Evolutionary conservation across 495 filamentous ascomycete species (phyloP).

Genomic region (Trichoderma virens): DNA sequence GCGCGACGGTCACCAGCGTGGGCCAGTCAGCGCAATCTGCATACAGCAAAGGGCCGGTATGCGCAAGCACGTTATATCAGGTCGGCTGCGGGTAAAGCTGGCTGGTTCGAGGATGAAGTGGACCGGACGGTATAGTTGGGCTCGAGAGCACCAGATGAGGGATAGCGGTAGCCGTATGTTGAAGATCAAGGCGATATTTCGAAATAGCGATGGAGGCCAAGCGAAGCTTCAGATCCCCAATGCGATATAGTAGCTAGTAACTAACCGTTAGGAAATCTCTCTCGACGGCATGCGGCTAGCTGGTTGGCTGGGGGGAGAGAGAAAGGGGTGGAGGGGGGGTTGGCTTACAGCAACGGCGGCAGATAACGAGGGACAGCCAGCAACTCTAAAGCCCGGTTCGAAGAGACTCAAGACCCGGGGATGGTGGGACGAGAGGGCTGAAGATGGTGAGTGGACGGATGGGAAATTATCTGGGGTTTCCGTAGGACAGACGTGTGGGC

Average conservation of each 20-base stretch:
- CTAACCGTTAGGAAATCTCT: neutral
- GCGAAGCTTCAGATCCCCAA: neutral
- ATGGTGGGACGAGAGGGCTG: constrained; percentile 7
- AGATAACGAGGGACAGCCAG: constrained; percentile 3
- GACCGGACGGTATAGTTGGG: neutral
- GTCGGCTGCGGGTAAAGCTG: neutral
- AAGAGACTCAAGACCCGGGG: neutral
- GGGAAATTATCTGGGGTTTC: constrained; percentile 6
- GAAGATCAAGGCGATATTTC: neutral
- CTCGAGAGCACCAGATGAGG: neutral
- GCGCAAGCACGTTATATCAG: neutral
- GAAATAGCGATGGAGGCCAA: constrained; percentile 1
- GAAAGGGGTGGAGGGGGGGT: neutral
- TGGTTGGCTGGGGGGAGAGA: neutral
- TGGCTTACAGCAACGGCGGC: constrained; percentile 5
- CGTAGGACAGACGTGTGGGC: neutral
- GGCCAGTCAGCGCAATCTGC: neutral
- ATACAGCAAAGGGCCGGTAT: neutral
- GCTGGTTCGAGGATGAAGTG: neutral
- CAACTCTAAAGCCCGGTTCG: neutral
- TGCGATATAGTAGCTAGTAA: neutral
- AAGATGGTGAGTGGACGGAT: neutral
- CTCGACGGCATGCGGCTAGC: neutral
- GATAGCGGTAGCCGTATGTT: neutral
- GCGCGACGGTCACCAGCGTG: neutral